phyloP scores from a whole-genome alignment of 2,329 filamentous ascomycete species.

The Sporothrix humicola region DNA sequence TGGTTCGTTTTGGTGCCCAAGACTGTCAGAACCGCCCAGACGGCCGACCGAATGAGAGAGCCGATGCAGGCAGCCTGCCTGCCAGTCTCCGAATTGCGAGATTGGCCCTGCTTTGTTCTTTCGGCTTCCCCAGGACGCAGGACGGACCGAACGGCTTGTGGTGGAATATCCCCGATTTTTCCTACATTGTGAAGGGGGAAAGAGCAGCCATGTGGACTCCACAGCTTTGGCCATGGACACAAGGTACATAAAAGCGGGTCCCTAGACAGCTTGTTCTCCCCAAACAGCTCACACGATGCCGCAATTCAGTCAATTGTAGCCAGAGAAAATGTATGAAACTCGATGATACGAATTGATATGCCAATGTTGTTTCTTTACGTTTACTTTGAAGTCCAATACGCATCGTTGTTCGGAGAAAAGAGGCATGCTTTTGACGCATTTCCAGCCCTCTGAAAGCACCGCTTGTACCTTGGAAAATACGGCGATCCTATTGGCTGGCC shows the following conservation, averaged over 20 bases:
- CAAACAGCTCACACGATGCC: not conserved
- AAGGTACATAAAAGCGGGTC: slow-evolving; percentile 20
- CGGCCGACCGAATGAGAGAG: not conserved
- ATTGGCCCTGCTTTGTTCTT: not conserved
- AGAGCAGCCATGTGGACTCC: slow-evolving; percentile 6
- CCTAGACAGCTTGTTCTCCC: not conserved
- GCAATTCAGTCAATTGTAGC: not conserved
- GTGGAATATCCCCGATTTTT: slow-evolving; percentile 14
- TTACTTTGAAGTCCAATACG: too few species aligned
- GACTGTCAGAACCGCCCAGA: not conserved
- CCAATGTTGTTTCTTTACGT: too few species aligned
- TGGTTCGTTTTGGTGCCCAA: not conserved
- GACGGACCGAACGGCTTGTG: slow-evolving; percentile 5
- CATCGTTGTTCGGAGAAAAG: not conserved
- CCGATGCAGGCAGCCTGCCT: too few species aligned
- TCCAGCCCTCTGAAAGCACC: not conserved
- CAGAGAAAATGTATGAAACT: not conserved
- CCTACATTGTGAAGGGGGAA: not conserved
- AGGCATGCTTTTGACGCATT: not conserved
- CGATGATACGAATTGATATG: not conserved
- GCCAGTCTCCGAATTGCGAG: not conserved
- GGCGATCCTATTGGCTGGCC: not conserved
- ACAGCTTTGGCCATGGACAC: not conserved
- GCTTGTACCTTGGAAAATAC: not conserved
- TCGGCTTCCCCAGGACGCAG: slow-evolving; percentile 15